Evolutionary conservation across 2,329 filamentous ascomycete genomes (phyloP).

Genomic region (Xylariaceae sp.): DNA sequence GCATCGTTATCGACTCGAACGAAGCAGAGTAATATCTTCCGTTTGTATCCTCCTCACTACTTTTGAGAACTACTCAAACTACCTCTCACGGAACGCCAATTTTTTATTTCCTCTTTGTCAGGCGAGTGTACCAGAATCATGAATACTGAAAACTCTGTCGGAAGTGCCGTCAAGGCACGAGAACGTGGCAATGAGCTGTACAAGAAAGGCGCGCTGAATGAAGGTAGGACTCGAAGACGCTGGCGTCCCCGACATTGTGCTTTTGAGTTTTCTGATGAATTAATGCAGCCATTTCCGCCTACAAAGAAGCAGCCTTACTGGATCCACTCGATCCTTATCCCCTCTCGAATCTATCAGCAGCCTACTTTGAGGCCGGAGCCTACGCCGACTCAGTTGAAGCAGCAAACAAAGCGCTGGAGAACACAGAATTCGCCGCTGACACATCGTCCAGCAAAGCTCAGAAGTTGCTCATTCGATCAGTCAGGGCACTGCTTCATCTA

Average conservation of each 20-base stretch:
- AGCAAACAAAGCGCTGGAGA: conserved; percentile 5
- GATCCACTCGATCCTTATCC: conserved; percentile 13
- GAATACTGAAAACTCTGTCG: no score
- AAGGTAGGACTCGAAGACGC: conserved; percentile 8
- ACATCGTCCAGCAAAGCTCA: background rate
- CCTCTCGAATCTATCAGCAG: conserved; percentile 17
- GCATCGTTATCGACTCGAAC: no score
- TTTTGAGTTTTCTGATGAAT: background rate
- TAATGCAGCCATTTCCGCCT: conserved; percentile 11
- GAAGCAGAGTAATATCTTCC: no score
- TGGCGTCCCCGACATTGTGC: background rate
- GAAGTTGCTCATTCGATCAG: conserved; percentile 14
- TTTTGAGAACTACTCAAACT: no score
- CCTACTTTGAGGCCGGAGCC: conserved; percentile 16
- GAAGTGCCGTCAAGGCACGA: conserved; percentile 1
- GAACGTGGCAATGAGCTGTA: conserved; percentile 14
- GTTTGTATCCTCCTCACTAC: no score
- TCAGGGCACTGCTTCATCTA: conserved; percentile 12
- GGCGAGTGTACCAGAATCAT: no score
- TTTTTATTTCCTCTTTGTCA: no score
- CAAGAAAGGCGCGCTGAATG: conserved; percentile 5
- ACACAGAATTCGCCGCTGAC: background rate
- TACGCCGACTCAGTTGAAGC: conserved; percentile 14
- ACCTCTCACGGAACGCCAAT: no score
- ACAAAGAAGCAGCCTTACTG: conserved; percentile 12